Evolutionary conservation across 148 eudicot genomes (phyloP), one percentile per base, ranked within the genome.

Genomic region (Rhododendron vialii): DNA sequence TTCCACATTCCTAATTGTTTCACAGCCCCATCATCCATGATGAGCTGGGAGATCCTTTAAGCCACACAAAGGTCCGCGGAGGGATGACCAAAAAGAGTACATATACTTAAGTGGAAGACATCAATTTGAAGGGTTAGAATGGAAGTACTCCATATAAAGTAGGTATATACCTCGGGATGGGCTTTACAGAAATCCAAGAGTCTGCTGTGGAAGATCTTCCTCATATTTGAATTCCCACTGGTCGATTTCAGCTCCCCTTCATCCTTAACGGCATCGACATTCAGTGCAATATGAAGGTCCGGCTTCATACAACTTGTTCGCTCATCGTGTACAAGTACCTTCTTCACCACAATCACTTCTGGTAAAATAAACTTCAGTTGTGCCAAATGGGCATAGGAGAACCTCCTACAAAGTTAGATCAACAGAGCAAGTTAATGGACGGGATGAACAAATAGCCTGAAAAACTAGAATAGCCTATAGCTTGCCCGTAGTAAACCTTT

Each of bases 331-430:
- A 89, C 89, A 81, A 92, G 94, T 30, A 93, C 84, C 86, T 90
- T 96, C 90, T 92, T 91, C 22, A 91, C 82, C 81, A 85, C 90
- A 89, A 96, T 90, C 10, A 89, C 95, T 81, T 93, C 98, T 3
- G 96, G 98, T 59, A 97, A 18, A 59, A 95, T 88, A 80, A 90
- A 89, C 93, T 95, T 97, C 88, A 95, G 79, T 81, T 97, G 98
- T 59, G 96, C 96, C 90, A 97, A 91, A 73, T 94, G 94, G 14
- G 85, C 85, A 78, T 89, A 48, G 48, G 95, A 87, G 76, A 97
- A 97, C 88, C 95, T 93, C 96, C 98, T 96, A 83, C 24, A 88
- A 15, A 51, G 82, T 41, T 63, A 87, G 67, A 43, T 28, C 43
- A 86, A 38, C 13, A 76, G 80, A 73, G 75, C 50, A 55, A 55